Conservation (phyloP, 768 basidiomycete genomes). For the Lactarius evosmus region DNA sequence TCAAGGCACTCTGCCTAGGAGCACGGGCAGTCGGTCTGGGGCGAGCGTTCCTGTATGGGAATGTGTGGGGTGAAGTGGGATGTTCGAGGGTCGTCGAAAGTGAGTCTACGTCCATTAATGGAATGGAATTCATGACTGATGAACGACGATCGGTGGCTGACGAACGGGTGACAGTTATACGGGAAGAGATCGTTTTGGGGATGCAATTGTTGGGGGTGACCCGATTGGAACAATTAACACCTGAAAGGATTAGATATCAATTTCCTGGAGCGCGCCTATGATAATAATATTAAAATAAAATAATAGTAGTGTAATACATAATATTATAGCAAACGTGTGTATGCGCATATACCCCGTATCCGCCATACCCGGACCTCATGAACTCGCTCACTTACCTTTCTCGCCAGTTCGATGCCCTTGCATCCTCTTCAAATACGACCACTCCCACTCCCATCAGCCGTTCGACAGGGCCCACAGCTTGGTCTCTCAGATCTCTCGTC, state of each 20-base stretch:
- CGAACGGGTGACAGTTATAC: conserved; percentile 34
- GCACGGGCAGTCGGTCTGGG: conserved; percentile 47
- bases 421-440: conserved; percentile 54
- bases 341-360: not conserved
- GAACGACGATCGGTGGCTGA: conserved; percentile 1
- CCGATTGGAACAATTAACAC: conserved; percentile 37
- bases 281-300: not conserved
- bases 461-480: conserved; percentile 5
- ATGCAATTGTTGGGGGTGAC: conserved; percentile 43
- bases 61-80: conserved; percentile 38
- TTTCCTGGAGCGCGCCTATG: not conserved
- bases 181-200: conserved; percentile 41
- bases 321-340: no score
- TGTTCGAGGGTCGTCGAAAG: conserved; percentile 32
- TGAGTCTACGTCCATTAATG: no score
- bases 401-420: conserved; percentile 76
- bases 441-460: conserved; percentile 28
- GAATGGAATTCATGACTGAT: not conserved
- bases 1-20: conserved; percentile 50
- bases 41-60: conserved; percentile 43
- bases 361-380: conserved; percentile 43
- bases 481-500: conserved; percentile 28
- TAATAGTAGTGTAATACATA: not conserved
- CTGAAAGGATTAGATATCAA: conserved; percentile 37
- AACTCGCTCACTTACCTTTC: conserved; percentile 81